These are phyloP conservation scores for Castanospermum australe DNA, from an alignment of 306 rosid genomes.

Conservation along the genomic window DNA sequence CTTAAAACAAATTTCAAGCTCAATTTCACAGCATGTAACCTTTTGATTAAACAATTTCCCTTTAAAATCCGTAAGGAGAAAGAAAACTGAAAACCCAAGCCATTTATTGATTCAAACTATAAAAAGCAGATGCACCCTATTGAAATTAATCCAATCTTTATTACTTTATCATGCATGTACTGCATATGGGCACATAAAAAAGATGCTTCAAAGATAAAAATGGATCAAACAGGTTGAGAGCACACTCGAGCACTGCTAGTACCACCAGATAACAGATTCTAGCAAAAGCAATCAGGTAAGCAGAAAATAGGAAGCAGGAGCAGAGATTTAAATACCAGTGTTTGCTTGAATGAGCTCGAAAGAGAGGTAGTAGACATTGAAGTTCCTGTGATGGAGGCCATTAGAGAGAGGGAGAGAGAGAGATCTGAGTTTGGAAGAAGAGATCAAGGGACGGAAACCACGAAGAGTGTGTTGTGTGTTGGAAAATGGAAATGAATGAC, in stretches of 20 bases:
- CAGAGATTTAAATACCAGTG: conserved; percentile 29
- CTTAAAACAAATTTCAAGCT: neutral
- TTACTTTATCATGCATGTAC: neutral
- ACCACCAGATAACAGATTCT: neutral
- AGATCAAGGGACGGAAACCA: conserved; percentile 36
- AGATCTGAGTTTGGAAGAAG: conserved; percentile 34
- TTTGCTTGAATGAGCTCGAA: conserved; percentile 26
- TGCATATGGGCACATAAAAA: neutral
- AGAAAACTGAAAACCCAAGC: neutral
- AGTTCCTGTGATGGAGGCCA: conserved; percentile 45
- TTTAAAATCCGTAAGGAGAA: too few species aligned
- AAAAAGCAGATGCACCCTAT: neutral
- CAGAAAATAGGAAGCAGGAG: neutral
- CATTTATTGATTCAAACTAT: neutral
- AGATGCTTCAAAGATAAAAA: neutral
- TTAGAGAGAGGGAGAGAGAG: neutral
- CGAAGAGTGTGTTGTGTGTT: conserved; percentile 35
- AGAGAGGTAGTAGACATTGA: conserved; percentile 29
- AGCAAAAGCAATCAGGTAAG: neutral
- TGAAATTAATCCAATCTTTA: neutral
- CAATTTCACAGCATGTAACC: neutral
- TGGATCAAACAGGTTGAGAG: neutral
- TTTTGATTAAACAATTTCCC: too few species aligned
- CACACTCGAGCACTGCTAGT: neutral
- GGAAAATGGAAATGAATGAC: neutral